Conservation (phyloP, 768 basidiomycete species). For the Boletus tylopilopsis region DNA sequence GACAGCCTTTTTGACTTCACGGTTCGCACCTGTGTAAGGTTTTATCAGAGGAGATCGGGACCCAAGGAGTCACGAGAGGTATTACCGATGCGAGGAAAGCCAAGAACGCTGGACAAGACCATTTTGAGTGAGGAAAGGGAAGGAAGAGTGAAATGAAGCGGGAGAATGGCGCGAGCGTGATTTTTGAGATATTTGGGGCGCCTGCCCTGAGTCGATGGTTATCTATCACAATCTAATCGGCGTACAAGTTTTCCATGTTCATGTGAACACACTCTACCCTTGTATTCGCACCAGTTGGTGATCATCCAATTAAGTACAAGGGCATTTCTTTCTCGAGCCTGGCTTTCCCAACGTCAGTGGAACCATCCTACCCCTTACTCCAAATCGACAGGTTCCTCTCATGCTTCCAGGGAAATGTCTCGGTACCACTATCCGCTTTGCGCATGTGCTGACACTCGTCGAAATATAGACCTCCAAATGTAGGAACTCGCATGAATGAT, state of each 20-base stretch:
- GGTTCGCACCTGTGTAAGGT: slow-evolving; percentile 66
- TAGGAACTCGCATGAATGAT: too few species aligned
- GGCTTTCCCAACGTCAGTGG: not conserved
- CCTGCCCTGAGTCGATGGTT: slow-evolving; percentile 34
- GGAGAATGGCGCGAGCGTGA: slow-evolving; percentile 10
- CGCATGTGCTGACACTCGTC: too few species aligned
- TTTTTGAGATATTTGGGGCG: slow-evolving; percentile 26
- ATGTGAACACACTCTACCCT: slow-evolving; percentile 11
- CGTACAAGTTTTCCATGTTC: slow-evolving; percentile 7
- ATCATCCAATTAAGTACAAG: too few species aligned
- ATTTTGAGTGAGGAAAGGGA: slow-evolving; percentile 36
- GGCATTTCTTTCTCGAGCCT: too few species aligned
- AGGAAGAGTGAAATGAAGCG: slow-evolving; percentile 11
- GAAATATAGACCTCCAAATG: too few species aligned
- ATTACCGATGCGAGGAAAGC: slow-evolving; percentile 82
- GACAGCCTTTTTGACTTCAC: slow-evolving; percentile 96
- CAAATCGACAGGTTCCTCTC: not conserved
- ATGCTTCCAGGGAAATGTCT: too few species aligned
- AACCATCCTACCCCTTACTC: not conserved
- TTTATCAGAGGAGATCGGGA: slow-evolving; percentile 1
- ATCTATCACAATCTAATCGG: slow-evolving; percentile 23
- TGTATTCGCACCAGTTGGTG: too few species aligned
- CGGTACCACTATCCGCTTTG: too few species aligned
- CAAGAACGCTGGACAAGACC: slow-evolving; percentile 83
- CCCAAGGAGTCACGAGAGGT: not conserved